Conservation (phyloP, 768 basidiomycete genomes). For the Daedaleopsis nitida region DNA sequence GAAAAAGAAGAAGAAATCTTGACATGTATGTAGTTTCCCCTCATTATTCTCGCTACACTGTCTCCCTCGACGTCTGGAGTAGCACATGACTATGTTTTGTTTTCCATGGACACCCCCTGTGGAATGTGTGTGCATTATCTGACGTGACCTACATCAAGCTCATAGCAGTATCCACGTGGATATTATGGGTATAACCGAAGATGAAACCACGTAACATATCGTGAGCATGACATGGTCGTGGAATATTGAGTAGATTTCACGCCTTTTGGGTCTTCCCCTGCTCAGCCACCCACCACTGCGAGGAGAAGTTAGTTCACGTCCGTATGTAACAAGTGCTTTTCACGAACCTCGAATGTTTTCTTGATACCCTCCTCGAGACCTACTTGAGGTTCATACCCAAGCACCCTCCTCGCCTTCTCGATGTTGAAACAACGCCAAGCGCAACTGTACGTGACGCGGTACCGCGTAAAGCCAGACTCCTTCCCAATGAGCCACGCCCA, state of each 20-base stretch:
- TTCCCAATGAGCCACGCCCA: constrained; percentile 73
- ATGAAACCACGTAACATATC: constrained; percentile 1
- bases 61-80: too few relatives aligned
- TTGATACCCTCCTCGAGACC: constrained; percentile 87
- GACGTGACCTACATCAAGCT: constrained; percentile 6
- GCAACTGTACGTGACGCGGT: constrained; percentile 79
- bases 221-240: constrained; percentile 4
- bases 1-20: constrained; percentile 8
- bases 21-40: background rate
- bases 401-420: constrained; percentile 86
- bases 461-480: constrained; percentile 84
- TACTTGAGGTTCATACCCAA: constrained; percentile 93
- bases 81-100: too few relatives aligned
- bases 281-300: constrained; percentile 23
- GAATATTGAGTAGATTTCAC: constrained; percentile 1
- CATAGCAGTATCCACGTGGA: constrained; percentile 4
- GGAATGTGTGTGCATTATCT: background rate
- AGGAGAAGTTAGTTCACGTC: background rate
- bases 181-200: constrained; percentile 18
- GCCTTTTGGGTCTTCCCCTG: constrained; percentile 14
- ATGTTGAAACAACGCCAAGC: constrained; percentile 89
- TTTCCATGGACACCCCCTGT: too few relatives aligned
- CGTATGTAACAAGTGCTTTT: background rate
- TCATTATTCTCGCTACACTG: background rate
- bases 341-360: constrained; percentile 70